phyloP scores from a whole-genome alignment of 2,329 filamentous ascomycete genomes.

The Ceratocystis variospora region DNA sequence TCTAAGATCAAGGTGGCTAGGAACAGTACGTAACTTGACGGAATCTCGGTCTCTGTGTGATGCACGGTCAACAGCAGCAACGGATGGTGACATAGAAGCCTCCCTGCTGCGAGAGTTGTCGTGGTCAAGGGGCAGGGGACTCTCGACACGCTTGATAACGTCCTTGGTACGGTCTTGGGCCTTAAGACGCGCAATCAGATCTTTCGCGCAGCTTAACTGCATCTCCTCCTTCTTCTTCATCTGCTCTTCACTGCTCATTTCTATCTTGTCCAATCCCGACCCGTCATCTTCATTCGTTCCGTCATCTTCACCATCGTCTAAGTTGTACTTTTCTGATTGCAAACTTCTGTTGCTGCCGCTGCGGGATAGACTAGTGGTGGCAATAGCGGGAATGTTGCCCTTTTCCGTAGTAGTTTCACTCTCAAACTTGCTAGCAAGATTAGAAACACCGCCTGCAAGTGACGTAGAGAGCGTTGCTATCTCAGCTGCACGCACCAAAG shows the following conservation, averaged over 20 bases:
- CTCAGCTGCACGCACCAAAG: constrained; percentile 11
- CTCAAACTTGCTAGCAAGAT: constrained; percentile 28
- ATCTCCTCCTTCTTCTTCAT: constrained; percentile 19
- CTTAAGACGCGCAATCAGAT: constrained; percentile 16
- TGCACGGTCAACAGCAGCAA: not conserved
- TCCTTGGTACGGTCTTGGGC: constrained; percentile 10
- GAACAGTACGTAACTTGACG: constrained; percentile 10
- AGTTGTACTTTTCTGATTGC: constrained; percentile 3
- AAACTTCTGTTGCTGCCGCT: constrained; percentile 7
- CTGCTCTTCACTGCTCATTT: constrained; percentile 20
- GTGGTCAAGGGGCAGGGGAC: constrained; percentile 10
- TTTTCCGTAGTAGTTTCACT: constrained; percentile 15
- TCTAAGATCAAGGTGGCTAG: constrained; percentile 11
- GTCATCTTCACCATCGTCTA: not conserved
- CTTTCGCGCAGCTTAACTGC: constrained; percentile 15
- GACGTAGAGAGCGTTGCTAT: constrained; percentile 24
- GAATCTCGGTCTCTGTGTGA: constrained; percentile 3
- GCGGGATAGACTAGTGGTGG: not conserved
- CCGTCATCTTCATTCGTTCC: not conserved
- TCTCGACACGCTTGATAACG: constrained; percentile 14
- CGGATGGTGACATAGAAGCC: constrained; percentile 10
- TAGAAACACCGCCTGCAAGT: constrained; percentile 25
- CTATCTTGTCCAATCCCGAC: constrained; percentile 4
- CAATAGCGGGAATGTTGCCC: not conserved
- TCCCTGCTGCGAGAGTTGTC: constrained; percentile 12